Evolutionary conservation across 202 grass and related monocot species (phyloP).

Genomic region (Zizania palustris): DNA sequence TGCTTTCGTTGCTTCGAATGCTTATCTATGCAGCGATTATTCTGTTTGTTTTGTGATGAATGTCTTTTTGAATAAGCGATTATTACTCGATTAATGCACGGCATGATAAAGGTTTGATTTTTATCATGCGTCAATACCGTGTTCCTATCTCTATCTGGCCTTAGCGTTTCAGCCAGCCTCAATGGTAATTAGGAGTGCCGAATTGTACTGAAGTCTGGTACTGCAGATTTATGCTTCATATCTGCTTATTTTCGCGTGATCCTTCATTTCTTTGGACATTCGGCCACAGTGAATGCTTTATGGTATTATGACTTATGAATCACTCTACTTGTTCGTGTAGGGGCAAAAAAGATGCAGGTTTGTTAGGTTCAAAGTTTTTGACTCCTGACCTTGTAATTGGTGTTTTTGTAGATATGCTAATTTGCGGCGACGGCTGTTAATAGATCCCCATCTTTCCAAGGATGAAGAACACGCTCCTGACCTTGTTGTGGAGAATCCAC

Average conservation of each 20-base stretch:
- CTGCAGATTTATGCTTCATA: not conserved
- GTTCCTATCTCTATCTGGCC: not conserved
- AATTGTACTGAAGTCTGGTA: not conserved
- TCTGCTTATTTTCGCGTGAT: not conserved
- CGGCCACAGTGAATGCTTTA: not conserved
- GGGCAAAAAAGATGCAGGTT: not conserved
- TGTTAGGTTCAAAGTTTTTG: constrained; percentile 4
- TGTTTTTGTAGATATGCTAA: constrained; percentile 70
- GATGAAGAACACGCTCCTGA: constrained; percentile 64
- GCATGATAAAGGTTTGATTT: not conserved
- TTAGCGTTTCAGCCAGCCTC: not conserved
- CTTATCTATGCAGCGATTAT: not conserved
- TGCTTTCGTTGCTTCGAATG: not conserved
- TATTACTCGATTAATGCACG: not conserved
- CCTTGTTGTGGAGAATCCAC: constrained; percentile 74
- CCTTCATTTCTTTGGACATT: constrained; percentile 1
- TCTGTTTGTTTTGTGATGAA: not conserved
- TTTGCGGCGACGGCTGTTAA: constrained; percentile 69
- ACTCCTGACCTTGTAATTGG: not conserved
- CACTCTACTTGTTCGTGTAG: not conserved
- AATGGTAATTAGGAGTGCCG: not conserved
- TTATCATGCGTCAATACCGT: not conserved
- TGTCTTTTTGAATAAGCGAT: constrained; percentile 7
- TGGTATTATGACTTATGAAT: not conserved
- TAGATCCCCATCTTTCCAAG: constrained; percentile 88